A percentile compares a stretch with the other conserved stretches of the same genome.
Conservation (phyloP, 768 basidiomycete species). For the Panaeolus cyanescens region DNA sequence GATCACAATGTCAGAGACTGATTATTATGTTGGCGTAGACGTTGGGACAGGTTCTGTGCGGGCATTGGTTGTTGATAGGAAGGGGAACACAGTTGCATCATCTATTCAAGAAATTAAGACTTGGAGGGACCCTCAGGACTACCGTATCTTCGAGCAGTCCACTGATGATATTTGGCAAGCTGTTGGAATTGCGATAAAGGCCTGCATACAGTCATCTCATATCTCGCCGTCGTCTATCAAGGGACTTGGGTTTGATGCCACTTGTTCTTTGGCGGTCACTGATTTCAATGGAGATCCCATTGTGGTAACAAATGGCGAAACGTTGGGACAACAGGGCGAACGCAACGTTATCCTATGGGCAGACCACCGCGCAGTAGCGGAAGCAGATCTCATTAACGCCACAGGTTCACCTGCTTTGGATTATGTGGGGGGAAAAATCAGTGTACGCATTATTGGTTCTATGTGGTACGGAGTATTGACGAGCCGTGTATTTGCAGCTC, state of each 20-base stretch:
- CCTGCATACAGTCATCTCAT: constrained; percentile 59
- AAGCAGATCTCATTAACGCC: constrained; percentile 87
- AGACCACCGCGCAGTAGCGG: constrained; percentile 91
- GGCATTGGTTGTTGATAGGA: constrained; percentile 72
- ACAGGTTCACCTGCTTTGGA: constrained; percentile 85
- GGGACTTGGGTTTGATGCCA: constrained; percentile 94
- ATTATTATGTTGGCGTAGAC: constrained; percentile 74
- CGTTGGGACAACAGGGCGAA: constrained; percentile 66
- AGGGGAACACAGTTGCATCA: constrained; percentile 76
- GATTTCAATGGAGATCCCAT: constrained; percentile 75
- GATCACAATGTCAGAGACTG: constrained; percentile 17
- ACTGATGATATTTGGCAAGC: constrained; percentile 84
- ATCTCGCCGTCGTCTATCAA: constrained; percentile 66
- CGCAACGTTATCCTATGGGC: constrained; percentile 96
- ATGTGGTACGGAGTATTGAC: not conserved
- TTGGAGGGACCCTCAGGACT: constrained; percentile 81
- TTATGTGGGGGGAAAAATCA: constrained; percentile 96
- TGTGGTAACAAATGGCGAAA: constrained; percentile 67
- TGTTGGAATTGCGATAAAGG: constrained; percentile 61
- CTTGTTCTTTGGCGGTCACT: constrained; percentile 91
- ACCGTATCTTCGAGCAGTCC: constrained; percentile 96
- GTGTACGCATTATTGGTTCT: constrained; percentile 48
- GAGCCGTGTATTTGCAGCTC: constrained; percentile 28
- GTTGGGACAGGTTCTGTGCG: constrained; percentile 95
- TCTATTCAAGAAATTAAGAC: constrained; percentile 82